Evolutionary conservation across 2,329 filamentous ascomycete genomes (phyloP).

Genomic region (Ceratocystis papillata): DNA sequence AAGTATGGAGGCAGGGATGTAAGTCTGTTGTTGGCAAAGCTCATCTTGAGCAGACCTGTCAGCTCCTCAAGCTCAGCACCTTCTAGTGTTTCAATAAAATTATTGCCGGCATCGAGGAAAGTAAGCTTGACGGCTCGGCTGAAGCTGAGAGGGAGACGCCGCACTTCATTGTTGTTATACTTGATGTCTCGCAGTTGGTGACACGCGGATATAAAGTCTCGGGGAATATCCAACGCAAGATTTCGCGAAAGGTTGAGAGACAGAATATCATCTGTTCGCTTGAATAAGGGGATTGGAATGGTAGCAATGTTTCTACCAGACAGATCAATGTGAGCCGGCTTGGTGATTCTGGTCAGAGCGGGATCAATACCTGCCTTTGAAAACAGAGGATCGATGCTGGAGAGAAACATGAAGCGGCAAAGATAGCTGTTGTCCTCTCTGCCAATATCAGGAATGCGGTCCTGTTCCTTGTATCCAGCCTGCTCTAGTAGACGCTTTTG

Average conservation of each 20-base stretch:
- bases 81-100: constrained; percentile 76
- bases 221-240: constrained; percentile 79
- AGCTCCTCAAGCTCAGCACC: constrained; percentile 70
- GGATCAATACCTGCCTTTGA: constrained; percentile 63
- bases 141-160: constrained; percentile 72
- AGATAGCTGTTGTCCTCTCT: constrained; percentile 96
- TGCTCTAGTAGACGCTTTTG: constrained; percentile 87
- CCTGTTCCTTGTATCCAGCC: constrained; percentile 76
- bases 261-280: constrained; percentile 83
- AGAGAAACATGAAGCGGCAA: constrained; percentile 89
- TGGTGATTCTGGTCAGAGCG: constrained; percentile 69
- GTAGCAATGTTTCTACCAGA: constrained; percentile 83
- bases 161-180: constrained; percentile 87
- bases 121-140: constrained; percentile 71
- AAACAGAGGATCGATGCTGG: constrained; percentile 43
- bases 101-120: constrained; percentile 90
- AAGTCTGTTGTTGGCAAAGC: constrained; percentile 85
- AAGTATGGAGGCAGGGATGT: constrained; percentile 72
- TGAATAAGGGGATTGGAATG: constrained; percentile 88
- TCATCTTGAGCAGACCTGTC: constrained; percentile 70
- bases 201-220: constrained; percentile 93
- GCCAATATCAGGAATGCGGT: constrained; percentile 84
- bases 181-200: constrained; percentile 88
- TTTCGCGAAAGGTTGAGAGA: constrained; percentile 91
- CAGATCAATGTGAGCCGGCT: constrained; percentile 89